These are phyloP conservation scores for Pseudomicrostroma phylloplanum DNA, from an alignment of 1,284 basidiomycete species.

Conservation along the genomic window DNA sequence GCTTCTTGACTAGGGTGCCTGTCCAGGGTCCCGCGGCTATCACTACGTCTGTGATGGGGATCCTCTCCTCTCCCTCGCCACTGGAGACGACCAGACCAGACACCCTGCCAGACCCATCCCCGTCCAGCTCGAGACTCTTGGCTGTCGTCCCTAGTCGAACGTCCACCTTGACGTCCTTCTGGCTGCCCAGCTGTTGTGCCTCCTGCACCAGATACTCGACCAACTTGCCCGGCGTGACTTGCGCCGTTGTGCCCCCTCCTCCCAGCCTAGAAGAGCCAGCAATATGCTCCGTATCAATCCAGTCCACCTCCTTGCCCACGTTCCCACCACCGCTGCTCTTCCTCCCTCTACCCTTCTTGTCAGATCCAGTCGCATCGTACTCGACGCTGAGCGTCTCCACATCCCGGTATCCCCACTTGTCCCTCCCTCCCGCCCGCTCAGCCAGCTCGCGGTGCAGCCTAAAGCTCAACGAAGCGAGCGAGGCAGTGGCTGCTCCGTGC, in stretches of 20 bases:
- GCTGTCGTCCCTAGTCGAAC: too few relatives aligned
- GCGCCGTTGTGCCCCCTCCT: constrained; percentile 61
- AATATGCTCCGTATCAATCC: constrained; percentile 49
- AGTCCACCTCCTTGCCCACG: constrained; percentile 20
- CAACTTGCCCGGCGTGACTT: constrained; percentile 74
- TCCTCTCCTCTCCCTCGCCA: constrained; percentile 13
- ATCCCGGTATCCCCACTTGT: constrained; percentile 77
- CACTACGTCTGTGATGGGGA: constrained; percentile 56
- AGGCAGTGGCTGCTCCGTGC: constrained; percentile 54
- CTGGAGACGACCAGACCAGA: constrained; percentile 23
- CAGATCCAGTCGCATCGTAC: constrained; percentile 8
- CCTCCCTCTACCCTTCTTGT: too few relatives aligned
- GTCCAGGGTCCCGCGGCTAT: constrained; percentile 81
- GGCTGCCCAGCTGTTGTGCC: constrained; percentile 24
- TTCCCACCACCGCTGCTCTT: constrained; percentile 5
- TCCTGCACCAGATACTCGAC: constrained; percentile 71
- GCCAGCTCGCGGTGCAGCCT: constrained; percentile 72
- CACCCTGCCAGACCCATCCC: constrained; percentile 13
- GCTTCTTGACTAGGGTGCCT: constrained; percentile 56
- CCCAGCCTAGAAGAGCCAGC: constrained; percentile 48
- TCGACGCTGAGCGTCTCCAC: constrained; percentile 48
- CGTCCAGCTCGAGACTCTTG: too few relatives aligned
- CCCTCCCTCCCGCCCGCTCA: constrained; percentile 61
- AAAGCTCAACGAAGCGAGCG: constrained; percentile 71
- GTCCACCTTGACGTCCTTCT: constrained; percentile 13